These are phyloP conservation scores for Hirsutella thompsonii DNA, from an alignment of 2,329 filamentous ascomycete genomes.

Conservation along the genomic window DNA sequence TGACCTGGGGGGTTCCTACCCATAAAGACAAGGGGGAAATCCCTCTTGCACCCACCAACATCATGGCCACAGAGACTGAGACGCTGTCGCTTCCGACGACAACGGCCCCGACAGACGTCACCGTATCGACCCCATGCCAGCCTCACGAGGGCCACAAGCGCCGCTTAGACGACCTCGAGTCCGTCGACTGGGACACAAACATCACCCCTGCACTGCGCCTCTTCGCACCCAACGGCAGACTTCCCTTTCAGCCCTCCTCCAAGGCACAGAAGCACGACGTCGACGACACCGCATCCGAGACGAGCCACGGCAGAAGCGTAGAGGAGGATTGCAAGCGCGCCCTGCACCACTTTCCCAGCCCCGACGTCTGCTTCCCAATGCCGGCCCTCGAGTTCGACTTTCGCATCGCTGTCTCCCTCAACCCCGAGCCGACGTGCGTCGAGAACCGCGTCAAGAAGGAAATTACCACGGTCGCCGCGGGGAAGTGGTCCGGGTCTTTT, in stretches of 20 bases:
- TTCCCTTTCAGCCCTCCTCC: neutral
- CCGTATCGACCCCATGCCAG: constrained; percentile 12
- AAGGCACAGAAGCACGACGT: neutral
- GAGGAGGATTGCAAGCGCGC: constrained; percentile 25
- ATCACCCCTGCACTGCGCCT: constrained; percentile 8
- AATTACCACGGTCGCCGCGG: constrained; percentile 34
- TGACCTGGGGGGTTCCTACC: too few species aligned
- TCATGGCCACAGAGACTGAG: constrained; percentile 20
- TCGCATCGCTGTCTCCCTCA: constrained; percentile 32
- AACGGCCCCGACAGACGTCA: constrained; percentile 17
- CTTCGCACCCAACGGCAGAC: neutral
- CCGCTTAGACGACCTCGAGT: constrained; percentile 6
- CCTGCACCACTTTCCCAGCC: constrained; percentile 27
- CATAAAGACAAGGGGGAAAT: too few species aligned
- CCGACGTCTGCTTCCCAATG: constrained; percentile 28
- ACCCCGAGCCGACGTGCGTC: constrained; percentile 28
- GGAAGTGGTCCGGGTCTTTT: constrained; percentile 34
- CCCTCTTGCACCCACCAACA: neutral
- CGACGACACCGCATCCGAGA: neutral
- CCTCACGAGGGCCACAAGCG: constrained; percentile 1
- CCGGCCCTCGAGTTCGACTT: constrained; percentile 36
- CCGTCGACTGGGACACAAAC: constrained; percentile 17
- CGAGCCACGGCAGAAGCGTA: constrained; percentile 13
- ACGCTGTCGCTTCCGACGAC: constrained; percentile 18
- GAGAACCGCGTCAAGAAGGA: constrained; percentile 31